These are phyloP conservation scores for Entrophospora sp. DNA, from an alignment of 192 early-diverging fungal genomes.

Conservation along the genomic window DNA sequence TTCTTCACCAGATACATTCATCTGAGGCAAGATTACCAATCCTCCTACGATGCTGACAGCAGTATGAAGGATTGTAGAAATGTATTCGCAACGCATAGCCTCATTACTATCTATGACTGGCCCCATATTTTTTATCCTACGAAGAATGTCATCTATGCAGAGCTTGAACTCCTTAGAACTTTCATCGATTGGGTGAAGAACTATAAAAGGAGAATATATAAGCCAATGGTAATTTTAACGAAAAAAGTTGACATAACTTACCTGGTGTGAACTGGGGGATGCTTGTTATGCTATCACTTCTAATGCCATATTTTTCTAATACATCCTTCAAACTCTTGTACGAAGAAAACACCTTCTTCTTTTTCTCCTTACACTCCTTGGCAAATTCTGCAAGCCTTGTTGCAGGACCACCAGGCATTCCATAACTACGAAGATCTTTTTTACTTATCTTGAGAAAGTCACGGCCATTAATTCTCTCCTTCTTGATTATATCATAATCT, in stretches of 20 bases:
- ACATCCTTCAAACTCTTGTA: not conserved
- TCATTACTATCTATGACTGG: not conserved
- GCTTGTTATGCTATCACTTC: not conserved
- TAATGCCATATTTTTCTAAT: not conserved
- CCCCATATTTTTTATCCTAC: not conserved
- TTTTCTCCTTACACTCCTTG: not conserved
- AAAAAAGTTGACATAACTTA: not conserved
- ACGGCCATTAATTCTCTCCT: not conserved
- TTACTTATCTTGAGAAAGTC: not conserved
- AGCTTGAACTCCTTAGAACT: not conserved
- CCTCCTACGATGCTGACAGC: not conserved
- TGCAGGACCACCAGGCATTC: conserved; percentile 10
- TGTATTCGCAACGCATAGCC: not conserved
- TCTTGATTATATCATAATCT: not conserved
- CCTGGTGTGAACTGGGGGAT: not conserved
- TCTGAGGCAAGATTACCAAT: not conserved
- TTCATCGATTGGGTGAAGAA: not conserved
- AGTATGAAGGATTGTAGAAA: not conserved
- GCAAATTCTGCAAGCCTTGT: not conserved
- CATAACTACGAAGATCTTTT: not conserved
- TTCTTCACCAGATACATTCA: not conserved
- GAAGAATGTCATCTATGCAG: not conserved
- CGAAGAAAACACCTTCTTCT: not conserved
- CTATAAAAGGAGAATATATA: too few relatives aligned
- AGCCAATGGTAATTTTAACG: too few relatives aligned